Evolutionary conservation across 2,329 filamentous ascomycete species (phyloP), one percentile per base, ranked within the genome.

Genomic region (Microdochium nivale): DNA sequence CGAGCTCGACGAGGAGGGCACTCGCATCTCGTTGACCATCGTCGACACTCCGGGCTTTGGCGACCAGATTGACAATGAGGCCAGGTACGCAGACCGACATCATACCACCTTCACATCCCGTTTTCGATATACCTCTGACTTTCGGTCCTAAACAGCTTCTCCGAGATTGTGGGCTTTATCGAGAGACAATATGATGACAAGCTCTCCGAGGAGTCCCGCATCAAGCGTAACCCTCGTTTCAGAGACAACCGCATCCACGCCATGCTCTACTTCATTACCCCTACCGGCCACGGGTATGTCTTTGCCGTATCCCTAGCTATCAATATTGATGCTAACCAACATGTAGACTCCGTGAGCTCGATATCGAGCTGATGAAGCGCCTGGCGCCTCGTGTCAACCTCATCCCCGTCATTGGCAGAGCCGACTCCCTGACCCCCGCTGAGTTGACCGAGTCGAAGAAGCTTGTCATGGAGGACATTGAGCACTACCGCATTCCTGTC

Each of bases 181-280:
- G 94, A 99, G 81, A 85, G 92, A 76, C 92, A 99, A 83, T 97
- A 97, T 74, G 94, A 99, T 74, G 91, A 97, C 70, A 97, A 99
- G 79, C 83, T 99, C 63, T 92, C 94, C 56, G 92, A 97, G 77
- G 94, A 99, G 78, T 97, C 94, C 65, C 90, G 94, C 79, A 99
- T 99, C 81, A 99, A 99, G 88, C 94, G 94, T 90, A 99, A 99
- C 79, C 94, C 94, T 63, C 86, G 94, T 67, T 99, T 99, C 87
- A 87, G 94, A 68, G 94, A 99, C 77, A 97, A 99, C 78, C 89
- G 94, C 77, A 90, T 99, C 48, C 94, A 99, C 68, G 94, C 91
- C 61, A 84, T 99, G 70, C 86, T 99, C 65, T 99, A 99, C 81
- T 99, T 99, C 73, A 97, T 99, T 79, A 95, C 94, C 59, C 94